Base-by-base conservation (phyloP, 139 green algal genomes). In the Picochlorum sp. region DNA sequence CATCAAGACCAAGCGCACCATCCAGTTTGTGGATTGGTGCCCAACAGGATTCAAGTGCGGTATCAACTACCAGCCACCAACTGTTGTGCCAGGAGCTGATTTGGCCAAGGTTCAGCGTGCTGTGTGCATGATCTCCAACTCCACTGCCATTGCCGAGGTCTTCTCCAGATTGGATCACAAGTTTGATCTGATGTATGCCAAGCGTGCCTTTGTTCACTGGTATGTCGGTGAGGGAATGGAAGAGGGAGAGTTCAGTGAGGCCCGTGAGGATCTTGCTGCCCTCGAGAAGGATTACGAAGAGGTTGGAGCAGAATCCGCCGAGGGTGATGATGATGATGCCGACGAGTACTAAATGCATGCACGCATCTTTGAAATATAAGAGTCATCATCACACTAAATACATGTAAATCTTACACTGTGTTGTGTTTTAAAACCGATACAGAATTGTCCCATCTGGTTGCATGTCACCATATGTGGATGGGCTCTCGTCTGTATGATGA, bases 91-190 rank as follows among this genome's bases (percentile, higher is more conserved):
- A 49, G 92, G 91, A 66, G 92, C 91, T 63, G 93, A 98, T 71
- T 83, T 98, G 61, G 93, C 93, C 76, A 98, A 98, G 92, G 92
- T 98, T 65, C 90, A 98, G 88, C 90, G 93, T 66, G 90, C 92
- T 59, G 92, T 98, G 75, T 98, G 93, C 91, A 98, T 98, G 93
- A 98, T 98, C 79, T 94, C 87, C 78, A 98, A 98, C 92, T 94
- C 84, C 67, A 98, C 93, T 26, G 90, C 89, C 75, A 96, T 98
- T 71, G 91, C 92, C 34, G 93, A 98, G 83, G 95, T 98, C 71
- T 97, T 95, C 85, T 88, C 78, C 67, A 80, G 92, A 66, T 85
- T 98, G 69, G 91, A 98, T 81, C 93, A 98, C 87, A 98, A 98
- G 90, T 98, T 98, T 69, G 91, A 98, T 71, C 89, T 98, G 3